Evolutionary conservation across 2,329 filamentous ascomycete species (phyloP).

Genomic region (Ceratocystis variospora): DNA sequence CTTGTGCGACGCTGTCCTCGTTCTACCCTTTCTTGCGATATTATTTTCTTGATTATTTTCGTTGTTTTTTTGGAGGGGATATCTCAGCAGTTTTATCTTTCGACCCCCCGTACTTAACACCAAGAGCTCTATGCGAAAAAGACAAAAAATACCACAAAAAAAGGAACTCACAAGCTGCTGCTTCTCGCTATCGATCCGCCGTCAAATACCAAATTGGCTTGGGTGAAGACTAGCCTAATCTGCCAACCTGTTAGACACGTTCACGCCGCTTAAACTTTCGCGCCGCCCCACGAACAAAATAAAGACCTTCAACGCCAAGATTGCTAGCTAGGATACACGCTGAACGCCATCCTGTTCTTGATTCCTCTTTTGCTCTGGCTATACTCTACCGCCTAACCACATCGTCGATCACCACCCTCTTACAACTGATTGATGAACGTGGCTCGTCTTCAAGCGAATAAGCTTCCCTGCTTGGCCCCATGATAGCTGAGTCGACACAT

Average conservation of each 20-base stretch:
- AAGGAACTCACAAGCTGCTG: no score
- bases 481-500: conserved; percentile 3
- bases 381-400: neutral
- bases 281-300: neutral
- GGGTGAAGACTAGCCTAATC: neutral
- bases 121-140: no score
- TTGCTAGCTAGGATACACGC: conserved; percentile 6
- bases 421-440: neutral
- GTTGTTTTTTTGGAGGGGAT: neutral
- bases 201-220: no score
- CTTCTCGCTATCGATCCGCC: no score
- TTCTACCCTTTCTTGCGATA: neutral
- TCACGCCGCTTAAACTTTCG: neutral
- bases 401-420: conserved; percentile 5
- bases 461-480: neutral
- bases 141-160: no score
- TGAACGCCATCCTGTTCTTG: neutral
- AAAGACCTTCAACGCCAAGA: neutral
- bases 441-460: conserved; percentile 9
- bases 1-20: neutral
- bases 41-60: neutral
- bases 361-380: neutral
- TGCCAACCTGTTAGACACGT: neutral
- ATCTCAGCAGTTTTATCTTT: neutral
- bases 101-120: neutral